A percentile compares a stretch with the other conserved stretches of the same genome.
phyloP scores from a whole-genome alignment of 176 grass and related monocot genomes.

The Lolium perenne region DNA sequence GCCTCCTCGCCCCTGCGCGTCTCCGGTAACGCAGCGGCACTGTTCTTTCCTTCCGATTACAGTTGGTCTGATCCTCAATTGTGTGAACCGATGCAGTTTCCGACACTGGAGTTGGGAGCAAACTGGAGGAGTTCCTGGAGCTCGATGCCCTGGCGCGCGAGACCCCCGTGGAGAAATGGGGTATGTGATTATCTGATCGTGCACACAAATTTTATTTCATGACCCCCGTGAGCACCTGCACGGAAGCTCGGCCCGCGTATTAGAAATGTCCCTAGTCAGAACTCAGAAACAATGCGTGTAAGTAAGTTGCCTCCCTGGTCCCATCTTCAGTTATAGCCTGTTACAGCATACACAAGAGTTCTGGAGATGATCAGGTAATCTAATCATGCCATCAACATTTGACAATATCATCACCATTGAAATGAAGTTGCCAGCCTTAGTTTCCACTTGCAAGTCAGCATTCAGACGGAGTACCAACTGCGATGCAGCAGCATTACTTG shows the following conservation, averaged over 20 bases:
- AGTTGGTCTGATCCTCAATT: slow-evolving; percentile 23
- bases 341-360: not conserved
- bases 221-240: not conserved
- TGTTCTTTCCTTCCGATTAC: not conserved
- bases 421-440: not conserved
- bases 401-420: not conserved
- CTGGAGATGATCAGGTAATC: not conserved
- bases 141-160: slow-evolving; percentile 34
- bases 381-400: not conserved
- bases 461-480: slow-evolving; percentile 9
- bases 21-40: slow-evolving; percentile 44
- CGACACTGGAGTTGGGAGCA: slow-evolving; percentile 71
- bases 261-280: not conserved
- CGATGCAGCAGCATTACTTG: not conserved
- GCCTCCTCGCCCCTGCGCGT: slow-evolving; percentile 41
- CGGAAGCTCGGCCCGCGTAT: not conserved
- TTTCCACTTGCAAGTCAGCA: not conserved
- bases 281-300: not conserved
- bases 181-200: slow-evolving; percentile 40
- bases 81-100: slow-evolving; percentile 55
- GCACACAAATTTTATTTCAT: not conserved
- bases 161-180: slow-evolving; percentile 53
- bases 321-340: not conserved
- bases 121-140: slow-evolving; percentile 70
- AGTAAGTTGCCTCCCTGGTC: not conserved